These are phyloP conservation scores for Rugonectria rugulosa DNA, from an alignment of 2,329 filamentous ascomycete genomes.

Conservation along the genomic window DNA sequence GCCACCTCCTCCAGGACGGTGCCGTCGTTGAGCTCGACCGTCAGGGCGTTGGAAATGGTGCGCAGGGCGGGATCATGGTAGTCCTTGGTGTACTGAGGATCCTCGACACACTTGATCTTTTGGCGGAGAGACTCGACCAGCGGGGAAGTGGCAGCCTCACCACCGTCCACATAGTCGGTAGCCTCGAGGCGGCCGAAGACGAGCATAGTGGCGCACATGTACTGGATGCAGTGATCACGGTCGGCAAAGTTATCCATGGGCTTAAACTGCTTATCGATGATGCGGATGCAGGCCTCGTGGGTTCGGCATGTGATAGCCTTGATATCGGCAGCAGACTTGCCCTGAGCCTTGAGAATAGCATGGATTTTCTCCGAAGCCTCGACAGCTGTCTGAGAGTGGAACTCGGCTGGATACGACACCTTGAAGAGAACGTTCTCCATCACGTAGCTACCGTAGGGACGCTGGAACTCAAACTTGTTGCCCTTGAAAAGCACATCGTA, in stretches of 20 bases:
- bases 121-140: slow-evolving; percentile 91
- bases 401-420: slow-evolving; percentile 97
- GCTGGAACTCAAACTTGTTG: slow-evolving; percentile 95
- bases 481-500: slow-evolving; percentile 98
- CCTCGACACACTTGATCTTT: slow-evolving; percentile 96
- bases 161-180: slow-evolving; percentile 90
- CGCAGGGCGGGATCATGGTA: slow-evolving; percentile 95
- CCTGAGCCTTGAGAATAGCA: slow-evolving; percentile 80
- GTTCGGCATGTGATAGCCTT: slow-evolving; percentile 93
- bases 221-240: slow-evolving; percentile 99
- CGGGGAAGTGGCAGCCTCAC: slow-evolving; percentile 88
- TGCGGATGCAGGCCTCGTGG: slow-evolving; percentile 97
- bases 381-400: slow-evolving; percentile 98
- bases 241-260: slow-evolving; percentile 99
- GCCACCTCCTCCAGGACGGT: slow-evolving; percentile 89
- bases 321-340: slow-evolving; percentile 93
- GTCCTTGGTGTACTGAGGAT: slow-evolving; percentile 91
- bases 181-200: slow-evolving; percentile 93
- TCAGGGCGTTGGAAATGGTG: slow-evolving; percentile 96
- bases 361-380: slow-evolving; percentile 92
- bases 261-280: slow-evolving; percentile 99
- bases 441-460: slow-evolving; percentile 95
- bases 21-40: slow-evolving; percentile 93
- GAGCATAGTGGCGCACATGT: slow-evolving; percentile 98
- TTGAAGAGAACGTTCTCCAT: slow-evolving; percentile 99